Evolutionary conservation across 140 eudicot species (phyloP), one percentile per base, ranked within the genome.

Genomic region (Cichorium intybus): DNA sequence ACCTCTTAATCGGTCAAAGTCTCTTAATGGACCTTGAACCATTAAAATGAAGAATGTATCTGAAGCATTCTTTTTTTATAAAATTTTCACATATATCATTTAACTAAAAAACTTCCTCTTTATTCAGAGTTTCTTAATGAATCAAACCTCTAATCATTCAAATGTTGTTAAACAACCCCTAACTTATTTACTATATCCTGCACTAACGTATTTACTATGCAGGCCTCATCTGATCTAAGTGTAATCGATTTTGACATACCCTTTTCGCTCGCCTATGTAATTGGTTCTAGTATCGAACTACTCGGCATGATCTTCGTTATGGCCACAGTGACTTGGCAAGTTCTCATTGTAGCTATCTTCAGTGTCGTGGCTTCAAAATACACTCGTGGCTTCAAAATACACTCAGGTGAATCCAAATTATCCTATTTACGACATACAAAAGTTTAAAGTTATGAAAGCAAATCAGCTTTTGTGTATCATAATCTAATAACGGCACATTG

Each of bases 171-270:
- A 16, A 20, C 8, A 31, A 47, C 6, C 37, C 37, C 37, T 31
- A 31, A 43, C 20, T 22, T n/a, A n/a, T n/a, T n/a, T n/a, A n/a
- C n/a, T n/a, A n/a, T n/a, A n/a, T n/a, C n/a, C n/a, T n/a, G n/a
- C n/a, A n/a, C n/a, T n/a, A n/a, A n/a, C n/a, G n/a, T n/a, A n/a
- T n/a, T n/a, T n/a, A n/a, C n/a, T 57, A 15, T 46, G 48, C 87
- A 84, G 90, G 86, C 79, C 57, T 80, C 90, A 29, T 84, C 90
- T 29, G 90, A 84, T 77, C 29, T 84, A 27, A 77, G 87, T 62
- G 78, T 75, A 31, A 10, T 84, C 24, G 90, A 84, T 63, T 74
- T 66, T 17, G 90, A 84, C 47, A 52, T 84, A 59, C 82, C 90
- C 23, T 27, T 71, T 60, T 41, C 77, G 24, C 14, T 61, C 45